Conservation (phyloP, 306 rosid genomes). For the Cicer yamashitae region DNA sequence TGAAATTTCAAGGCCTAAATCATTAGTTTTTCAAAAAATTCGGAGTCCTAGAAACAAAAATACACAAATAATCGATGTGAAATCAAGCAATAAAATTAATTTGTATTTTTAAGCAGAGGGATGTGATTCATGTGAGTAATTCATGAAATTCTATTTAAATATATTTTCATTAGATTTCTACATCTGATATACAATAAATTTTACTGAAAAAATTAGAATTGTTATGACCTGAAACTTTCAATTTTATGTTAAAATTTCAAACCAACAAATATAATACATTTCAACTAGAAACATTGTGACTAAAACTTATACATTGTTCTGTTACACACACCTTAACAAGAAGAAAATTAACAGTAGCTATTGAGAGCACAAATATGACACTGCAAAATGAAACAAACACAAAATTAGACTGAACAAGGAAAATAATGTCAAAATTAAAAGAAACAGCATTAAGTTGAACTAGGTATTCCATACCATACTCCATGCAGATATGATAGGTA, state of each 20-base stretch:
- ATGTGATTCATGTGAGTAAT: neutral
- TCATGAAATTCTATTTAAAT: neutral
- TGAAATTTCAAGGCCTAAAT: neutral
- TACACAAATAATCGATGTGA: conserved; percentile 10
- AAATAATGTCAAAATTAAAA: conserved; percentile 36
- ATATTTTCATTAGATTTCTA: conserved; percentile 14
- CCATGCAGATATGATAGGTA: conserved; percentile 90
- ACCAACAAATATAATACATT: conserved; percentile 19
- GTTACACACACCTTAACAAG: conserved; percentile 76
- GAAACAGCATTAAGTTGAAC: conserved; percentile 34
- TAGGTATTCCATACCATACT: conserved; percentile 66
- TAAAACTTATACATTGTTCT: conserved; percentile 32
- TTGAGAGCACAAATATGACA: conserved; percentile 64
- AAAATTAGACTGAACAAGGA: conserved; percentile 27
- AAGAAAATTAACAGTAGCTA: conserved; percentile 77
- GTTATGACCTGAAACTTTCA: conserved; percentile 1
- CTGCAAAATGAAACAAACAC: conserved; percentile 56
- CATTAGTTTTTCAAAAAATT: neutral
- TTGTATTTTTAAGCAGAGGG: neutral
- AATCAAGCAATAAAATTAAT: conserved; percentile 14
- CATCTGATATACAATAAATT: neutral
- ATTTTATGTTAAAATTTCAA: conserved; percentile 28
- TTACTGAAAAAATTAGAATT: neutral
- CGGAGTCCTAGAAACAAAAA: conserved; percentile 8
- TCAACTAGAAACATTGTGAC: conserved; percentile 21